Base-by-base conservation (phyloP, 805 yeast species). In the Suhomyces sp. region DNA sequence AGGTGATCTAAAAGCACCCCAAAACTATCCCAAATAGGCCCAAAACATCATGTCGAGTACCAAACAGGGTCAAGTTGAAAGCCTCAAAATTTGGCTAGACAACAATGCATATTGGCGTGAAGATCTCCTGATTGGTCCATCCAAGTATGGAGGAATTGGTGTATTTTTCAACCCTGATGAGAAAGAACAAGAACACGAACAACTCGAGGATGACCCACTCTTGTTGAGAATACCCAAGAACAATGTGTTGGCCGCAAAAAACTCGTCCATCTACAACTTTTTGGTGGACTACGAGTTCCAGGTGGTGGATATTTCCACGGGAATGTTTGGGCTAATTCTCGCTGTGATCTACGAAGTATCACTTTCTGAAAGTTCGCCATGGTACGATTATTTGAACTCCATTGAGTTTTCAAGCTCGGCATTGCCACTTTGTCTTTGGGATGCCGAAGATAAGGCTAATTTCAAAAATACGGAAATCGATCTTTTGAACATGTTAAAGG, bases 321-420 rank as follows among this genome's bases (percentile, higher is more conserved):
- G 95, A 0, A 76, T 84, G 61, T 69, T 76, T 26, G 83, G 80
- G 0, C 63, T 90, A 33, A 76, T 83, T 5, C 44, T 86, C 6
- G 77, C 90, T 0, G 83, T 79, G 39, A 65, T 88, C 18, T 88
- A 85, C 51, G 98, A 91, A 53, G 57, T 68, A 36, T 61, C 76
- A 3, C 61, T 72, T 29, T 77, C 76, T 2, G 62, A 67, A n/a
- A 47, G 55, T 4, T 83, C 95, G n/a, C 96, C 95, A 4, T 91
- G 97, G 97, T 67, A 40, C 40, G 67, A 63, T 3, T 91, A 83
- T 54, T 63, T 90, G 28, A 57, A 65, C 18, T 68, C 83, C 13
- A 72, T 87, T 18, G 63, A 68, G 36, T 50, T 63, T 6, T 48
- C 54, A 3, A 51, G 59, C 3, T 57, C 64, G 6, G 38, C 70